phyloP scores from a whole-genome alignment of 257 asterid species.

The Solanum pennellii region DNA sequence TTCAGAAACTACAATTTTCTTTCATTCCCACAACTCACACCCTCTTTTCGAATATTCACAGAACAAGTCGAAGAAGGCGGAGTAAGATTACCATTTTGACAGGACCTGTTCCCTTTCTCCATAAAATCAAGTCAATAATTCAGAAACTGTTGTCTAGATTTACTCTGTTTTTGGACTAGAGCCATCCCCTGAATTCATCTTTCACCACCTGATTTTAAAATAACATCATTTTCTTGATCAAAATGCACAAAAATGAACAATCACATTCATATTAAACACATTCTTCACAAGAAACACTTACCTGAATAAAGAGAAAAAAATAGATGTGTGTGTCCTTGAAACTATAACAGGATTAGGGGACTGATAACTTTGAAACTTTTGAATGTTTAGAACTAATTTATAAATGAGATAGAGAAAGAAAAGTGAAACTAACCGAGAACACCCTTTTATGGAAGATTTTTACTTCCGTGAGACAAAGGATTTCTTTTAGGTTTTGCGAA shows the following conservation, averaged over 20 bases:
- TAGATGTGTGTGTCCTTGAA: neutral
- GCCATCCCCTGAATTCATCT: neutral
- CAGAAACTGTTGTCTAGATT: neutral
- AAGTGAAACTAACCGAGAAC: neutral
- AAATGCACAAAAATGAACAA: neutral
- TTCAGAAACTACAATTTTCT: too few relatives aligned
- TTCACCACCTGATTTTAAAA: neutral
- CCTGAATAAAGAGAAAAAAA: too few relatives aligned
- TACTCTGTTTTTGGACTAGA: neutral
- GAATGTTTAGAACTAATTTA: neutral
- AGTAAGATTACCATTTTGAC: too few relatives aligned
- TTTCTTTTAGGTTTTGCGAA: neutral
- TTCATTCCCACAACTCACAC: too few relatives aligned
- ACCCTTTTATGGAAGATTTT: neutral
- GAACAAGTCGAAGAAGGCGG: too few relatives aligned
- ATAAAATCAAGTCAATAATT: neutral
- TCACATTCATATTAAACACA: too few relatives aligned
- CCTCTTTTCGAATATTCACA: too few relatives aligned
- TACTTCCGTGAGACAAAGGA: neutral
- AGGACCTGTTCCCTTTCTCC: neutral
- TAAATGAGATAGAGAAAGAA: neutral
- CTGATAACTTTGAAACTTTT: neutral
- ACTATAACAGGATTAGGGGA: neutral
- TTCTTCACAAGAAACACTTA: too few relatives aligned
- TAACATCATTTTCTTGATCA: neutral